Evolutionary conservation across 2,329 filamentous ascomycete genomes (phyloP).

Genomic region (Sporothrix pallida): DNA sequence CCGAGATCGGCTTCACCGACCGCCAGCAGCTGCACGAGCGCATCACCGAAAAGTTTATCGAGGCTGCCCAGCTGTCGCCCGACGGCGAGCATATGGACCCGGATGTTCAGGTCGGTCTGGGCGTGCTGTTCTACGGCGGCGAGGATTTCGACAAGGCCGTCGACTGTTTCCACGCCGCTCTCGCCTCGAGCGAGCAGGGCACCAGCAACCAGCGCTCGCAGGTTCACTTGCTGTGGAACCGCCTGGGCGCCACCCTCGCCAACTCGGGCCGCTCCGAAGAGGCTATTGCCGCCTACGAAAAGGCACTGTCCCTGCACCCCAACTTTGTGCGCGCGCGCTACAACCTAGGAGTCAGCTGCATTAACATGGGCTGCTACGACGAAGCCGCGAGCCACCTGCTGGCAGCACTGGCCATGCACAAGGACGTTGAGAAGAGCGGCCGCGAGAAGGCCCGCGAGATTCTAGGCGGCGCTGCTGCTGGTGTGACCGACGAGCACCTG

Average conservation of each 20-base stretch:
- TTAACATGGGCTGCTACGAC: constrained; percentile 94
- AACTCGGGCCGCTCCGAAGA: constrained; percentile 94
- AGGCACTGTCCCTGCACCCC: constrained; percentile 84
- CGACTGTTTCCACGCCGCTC: constrained; percentile 93
- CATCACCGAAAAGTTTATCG: constrained; percentile 88
- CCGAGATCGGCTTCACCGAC: constrained; percentile 94
- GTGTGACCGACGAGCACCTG: constrained; percentile 70
- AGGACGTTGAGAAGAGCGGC: constrained; percentile 85
- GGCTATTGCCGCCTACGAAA: constrained; percentile 94
- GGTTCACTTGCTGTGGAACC: constrained; percentile 95
- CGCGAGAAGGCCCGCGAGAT: constrained; percentile 84
- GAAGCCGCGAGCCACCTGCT: constrained; percentile 93
- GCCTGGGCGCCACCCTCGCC: constrained; percentile 91
- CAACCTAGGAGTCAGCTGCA: constrained; percentile 94
- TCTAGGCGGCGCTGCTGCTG: constrained; percentile 62
- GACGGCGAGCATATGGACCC: constrained; percentile 96
- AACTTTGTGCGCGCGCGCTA: constrained; percentile 98
- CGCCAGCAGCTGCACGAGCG: constrained; percentile 86
- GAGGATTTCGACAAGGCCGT: constrained; percentile 99
- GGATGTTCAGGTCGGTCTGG: constrained; percentile 95
- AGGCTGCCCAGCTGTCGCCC: constrained; percentile 88
- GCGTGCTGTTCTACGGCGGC: constrained; percentile 95
- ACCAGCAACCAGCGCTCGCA: constrained; percentile 83
- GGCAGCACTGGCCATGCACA: constrained; percentile 93
- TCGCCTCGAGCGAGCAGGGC: constrained; percentile 83